Percentiles rank a stretch among this genome's conserved stretches.
Evolutionary conservation across 1,139 yeast genomes (phyloP).

Genomic region (Sugiyamaella japonica): DNA sequence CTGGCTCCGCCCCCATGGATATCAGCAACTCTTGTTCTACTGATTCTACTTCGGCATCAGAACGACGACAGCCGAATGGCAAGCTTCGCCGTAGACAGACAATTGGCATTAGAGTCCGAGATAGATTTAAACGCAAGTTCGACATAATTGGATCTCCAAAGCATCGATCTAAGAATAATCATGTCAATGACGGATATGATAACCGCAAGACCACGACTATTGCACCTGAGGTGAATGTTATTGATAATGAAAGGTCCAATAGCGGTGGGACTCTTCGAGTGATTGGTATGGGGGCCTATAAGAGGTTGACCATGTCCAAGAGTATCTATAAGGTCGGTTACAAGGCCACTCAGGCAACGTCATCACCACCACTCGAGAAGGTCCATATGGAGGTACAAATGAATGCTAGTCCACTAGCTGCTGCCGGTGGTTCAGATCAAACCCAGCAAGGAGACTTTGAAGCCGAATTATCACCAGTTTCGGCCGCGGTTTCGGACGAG

Average conservation of each 20-base stretch:
- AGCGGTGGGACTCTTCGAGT: constrained; percentile 4
- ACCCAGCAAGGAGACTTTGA: background rate
- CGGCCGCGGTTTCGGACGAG: background rate
- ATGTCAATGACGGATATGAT: background rate
- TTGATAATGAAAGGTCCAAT: background rate
- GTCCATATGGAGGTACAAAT: background rate
- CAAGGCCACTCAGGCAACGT: background rate
- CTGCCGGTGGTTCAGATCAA: background rate
- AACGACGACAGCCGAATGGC: background rate
- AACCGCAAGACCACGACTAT: background rate
- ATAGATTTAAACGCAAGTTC: constrained; percentile 1
- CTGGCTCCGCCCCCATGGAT: background rate
- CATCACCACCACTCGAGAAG: background rate
- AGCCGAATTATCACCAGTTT: background rate
- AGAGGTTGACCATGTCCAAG: background rate
- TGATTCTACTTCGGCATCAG: background rate
- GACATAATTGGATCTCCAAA: background rate
- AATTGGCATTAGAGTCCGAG: constrained; percentile 1
- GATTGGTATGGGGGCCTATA: background rate
- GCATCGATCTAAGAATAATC: background rate
- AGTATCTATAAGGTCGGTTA: background rate
- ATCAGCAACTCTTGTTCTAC: background rate
- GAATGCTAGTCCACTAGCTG: background rate
- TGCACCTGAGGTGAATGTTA: background rate
- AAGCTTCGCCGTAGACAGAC: background rate